Base-by-base conservation (phyloP, 2,329 filamentous ascomycete genomes). In the Colletotrichum tropicale region DNA sequence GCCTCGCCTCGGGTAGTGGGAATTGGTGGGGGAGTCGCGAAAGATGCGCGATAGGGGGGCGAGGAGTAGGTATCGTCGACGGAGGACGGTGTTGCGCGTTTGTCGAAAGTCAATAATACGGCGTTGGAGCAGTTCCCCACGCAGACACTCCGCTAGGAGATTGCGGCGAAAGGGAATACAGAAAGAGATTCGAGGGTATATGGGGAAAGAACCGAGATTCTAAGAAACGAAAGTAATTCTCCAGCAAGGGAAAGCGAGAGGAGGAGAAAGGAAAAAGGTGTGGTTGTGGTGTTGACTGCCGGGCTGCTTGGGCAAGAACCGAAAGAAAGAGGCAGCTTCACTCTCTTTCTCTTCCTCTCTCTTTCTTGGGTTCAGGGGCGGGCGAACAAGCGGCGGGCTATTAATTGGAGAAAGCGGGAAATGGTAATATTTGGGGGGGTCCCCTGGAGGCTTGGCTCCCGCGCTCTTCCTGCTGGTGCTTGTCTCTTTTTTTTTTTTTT, bases 391-490 rank as follows among this genome's bases (percentile, higher is more conserved):
- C 72, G 43, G 62, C 62, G 58, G 67, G 58, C 75, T 71, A 75
- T 75, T 72, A 72, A 76, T 75, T 76, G 66, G 67, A 71, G 71
- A 67, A 48, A 76, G 72, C 69, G 68, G 61, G 69, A 73, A 77
- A 61, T 77, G 74, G 65, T 69, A 70, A 55, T 72, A 66, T 70
- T 75, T 70, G 43, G 74, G 36, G 56, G 65, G 55, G 62, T 56
- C 48, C 74, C 74, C 70, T 76, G 74, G 43, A 76, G 43, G 56
- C 73, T 75, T 73, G 70, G 73, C 73, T 48, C 36, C 70, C 67
- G 69, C 24, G 18, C 61, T 48, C 43, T 48, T 21, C n/a, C 43
- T 48, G 43, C 43, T 48, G 43, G 43, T 48, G 43, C 43, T 48
- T 61, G 16, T 56, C 62, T 68, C 65, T 71, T 66, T 62, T 61